These are phyloP conservation scores for Bidens hawaiensis DNA, from an alignment of 140 eudicot genomes.

Conservation along the genomic window DNA sequence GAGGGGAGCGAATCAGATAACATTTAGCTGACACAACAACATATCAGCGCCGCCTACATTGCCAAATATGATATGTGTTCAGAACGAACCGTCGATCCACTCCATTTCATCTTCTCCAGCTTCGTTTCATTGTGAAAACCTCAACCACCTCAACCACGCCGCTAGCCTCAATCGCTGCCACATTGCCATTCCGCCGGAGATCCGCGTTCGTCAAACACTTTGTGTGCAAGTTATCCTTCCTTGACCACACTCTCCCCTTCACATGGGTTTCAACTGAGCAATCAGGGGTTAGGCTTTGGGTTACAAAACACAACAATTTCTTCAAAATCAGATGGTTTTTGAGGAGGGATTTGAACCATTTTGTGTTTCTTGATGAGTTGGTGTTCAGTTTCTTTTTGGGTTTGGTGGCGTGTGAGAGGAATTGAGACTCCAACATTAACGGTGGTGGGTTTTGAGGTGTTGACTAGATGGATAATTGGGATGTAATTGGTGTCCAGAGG, in stretches of 20 bases:
- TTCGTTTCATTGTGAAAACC: no score
- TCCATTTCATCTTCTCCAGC: no score
- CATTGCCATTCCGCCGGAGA: no score
- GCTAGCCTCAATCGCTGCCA: no score
- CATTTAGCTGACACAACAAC: no score
- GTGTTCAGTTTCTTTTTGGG: conserved; percentile 5
- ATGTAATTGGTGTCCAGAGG: conserved; percentile 35
- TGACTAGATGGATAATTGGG: conserved; percentile 26
- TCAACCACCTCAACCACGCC: no score
- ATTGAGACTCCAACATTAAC: conserved; percentile 29
- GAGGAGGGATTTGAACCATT: conserved; percentile 10
- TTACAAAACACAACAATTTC: neutral
- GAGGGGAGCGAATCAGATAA: no score
- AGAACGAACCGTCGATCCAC: no score
- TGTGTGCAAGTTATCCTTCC: conserved; percentile 13
- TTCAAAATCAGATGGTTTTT: conserved; percentile 14
- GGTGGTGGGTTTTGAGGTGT: conserved; percentile 6
- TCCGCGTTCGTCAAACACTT: conserved; percentile 27
- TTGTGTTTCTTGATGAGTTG: conserved; percentile 23
- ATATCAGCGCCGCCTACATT: no score
- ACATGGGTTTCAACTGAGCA: conserved; percentile 5
- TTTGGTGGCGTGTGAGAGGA: conserved; percentile 22
- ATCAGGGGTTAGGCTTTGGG: conserved; percentile 14
- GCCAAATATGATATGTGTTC: no score
- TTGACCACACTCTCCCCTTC: neutral